phyloP scores from a whole-genome alignment of 495 filamentous ascomycete species.

The Darksidea phi region DNA sequence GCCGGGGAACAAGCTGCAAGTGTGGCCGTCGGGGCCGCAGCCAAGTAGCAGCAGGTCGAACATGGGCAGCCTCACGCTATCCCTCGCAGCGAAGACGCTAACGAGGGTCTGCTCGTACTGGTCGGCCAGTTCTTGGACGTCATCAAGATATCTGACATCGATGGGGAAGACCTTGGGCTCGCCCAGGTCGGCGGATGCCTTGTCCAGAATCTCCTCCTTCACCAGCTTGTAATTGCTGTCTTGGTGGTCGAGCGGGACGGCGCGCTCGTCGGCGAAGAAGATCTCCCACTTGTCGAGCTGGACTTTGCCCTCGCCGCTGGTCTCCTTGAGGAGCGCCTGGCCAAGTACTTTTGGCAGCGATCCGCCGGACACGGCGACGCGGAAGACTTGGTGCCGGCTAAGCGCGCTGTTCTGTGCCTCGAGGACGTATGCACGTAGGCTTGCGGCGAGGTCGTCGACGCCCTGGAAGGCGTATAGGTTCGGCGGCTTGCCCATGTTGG shows the following conservation, averaged over 20 bases:
- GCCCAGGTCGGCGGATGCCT: constrained; percentile 67
- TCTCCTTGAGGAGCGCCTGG: constrained; percentile 66
- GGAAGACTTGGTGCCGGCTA: constrained; percentile 77
- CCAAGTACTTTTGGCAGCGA: constrained; percentile 87
- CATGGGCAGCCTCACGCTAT: constrained; percentile 63
- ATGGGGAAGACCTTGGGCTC: constrained; percentile 75
- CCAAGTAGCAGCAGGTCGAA: constrained; percentile 93
- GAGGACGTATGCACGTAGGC: constrained; percentile 78
- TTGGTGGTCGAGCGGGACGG: constrained; percentile 82
- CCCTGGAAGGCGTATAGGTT: constrained; percentile 80
- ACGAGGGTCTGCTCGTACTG: constrained; percentile 90
- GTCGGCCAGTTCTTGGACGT: constrained; percentile 89
- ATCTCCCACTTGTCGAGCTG: constrained; percentile 91
- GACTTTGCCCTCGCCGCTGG: constrained; percentile 57
- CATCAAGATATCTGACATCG: constrained; percentile 67
- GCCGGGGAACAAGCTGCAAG: constrained; percentile 91
- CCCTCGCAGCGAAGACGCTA: constrained; percentile 48
- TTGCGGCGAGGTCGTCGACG: constrained; percentile 64
- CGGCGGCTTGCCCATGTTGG: constrained; percentile 69
- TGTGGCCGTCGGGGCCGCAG: constrained; percentile 93
- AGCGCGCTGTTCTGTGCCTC: constrained; percentile 74
- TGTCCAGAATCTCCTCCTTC: constrained; percentile 81
- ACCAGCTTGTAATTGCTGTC: constrained; percentile 93
- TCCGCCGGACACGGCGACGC: constrained; percentile 89
- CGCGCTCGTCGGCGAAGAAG: constrained; percentile 97